These are phyloP conservation scores for Anisodus tanguticus DNA, from an alignment of 257 asterid species.

Conservation along the genomic window DNA sequence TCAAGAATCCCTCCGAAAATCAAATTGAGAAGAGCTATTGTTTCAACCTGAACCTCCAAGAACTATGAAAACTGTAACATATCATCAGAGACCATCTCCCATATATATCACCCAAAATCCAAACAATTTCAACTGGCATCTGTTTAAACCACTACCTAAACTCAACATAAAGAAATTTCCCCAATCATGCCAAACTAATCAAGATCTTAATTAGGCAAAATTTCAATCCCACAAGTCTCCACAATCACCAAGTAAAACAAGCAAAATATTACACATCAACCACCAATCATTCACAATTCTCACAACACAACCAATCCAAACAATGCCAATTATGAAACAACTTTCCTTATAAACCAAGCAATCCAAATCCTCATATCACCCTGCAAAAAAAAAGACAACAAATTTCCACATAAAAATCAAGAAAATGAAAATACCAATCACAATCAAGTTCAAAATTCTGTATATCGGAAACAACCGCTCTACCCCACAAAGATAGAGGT, in stretches of 20 bases:
- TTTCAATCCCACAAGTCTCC: constrained; percentile 8
- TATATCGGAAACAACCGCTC: too few species aligned
- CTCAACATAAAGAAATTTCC: constrained; percentile 35
- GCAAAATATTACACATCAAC: constrained; percentile 36
- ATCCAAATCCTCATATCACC: constrained; percentile 58
- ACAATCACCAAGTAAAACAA: constrained; percentile 37
- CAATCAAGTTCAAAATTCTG: background rate
- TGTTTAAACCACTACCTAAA: constrained; percentile 37
- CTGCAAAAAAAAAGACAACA: constrained; percentile 54
- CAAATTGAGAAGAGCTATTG: constrained; percentile 42
- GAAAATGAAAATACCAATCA: constrained; percentile 7
- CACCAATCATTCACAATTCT: constrained; percentile 36
- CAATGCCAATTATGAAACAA: constrained; percentile 32
- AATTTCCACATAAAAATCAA: constrained; percentile 36
- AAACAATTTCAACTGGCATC: constrained; percentile 50
- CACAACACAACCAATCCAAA: constrained; percentile 35
- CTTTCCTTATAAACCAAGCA: constrained; percentile 23
- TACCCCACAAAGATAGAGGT: too few species aligned
- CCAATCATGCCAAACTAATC: constrained; percentile 26
- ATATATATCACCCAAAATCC: constrained; percentile 46
- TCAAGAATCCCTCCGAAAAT: constrained; percentile 39
- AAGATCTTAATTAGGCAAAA: background rate
- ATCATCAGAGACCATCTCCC: constrained; percentile 57
- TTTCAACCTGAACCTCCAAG: constrained; percentile 51
- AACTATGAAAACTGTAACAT: constrained; percentile 42